A percentile compares a stretch with the other conserved stretches of the same genome.
Evolutionary conservation across 192 early-diverging fungal genomes (phyloP).

Genomic region (Podila clonocystis): DNA sequence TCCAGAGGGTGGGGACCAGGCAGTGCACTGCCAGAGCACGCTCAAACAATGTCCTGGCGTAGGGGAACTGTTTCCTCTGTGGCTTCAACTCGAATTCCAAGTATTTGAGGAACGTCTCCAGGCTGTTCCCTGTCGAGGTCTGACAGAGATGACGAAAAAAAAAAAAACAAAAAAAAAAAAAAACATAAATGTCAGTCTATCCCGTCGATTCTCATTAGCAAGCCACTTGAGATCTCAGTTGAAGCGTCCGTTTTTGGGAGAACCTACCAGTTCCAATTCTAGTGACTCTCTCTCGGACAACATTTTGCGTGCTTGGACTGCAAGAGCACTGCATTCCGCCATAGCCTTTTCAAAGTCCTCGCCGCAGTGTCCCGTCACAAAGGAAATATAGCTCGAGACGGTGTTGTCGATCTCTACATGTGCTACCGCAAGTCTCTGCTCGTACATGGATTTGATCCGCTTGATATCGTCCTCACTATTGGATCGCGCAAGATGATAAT

Average conservation of each 20-base stretch:
- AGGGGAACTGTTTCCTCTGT: constrained; percentile 24
- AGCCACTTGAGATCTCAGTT: not conserved
- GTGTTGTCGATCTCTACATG: constrained; percentile 66
- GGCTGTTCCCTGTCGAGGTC: constrained; percentile 21
- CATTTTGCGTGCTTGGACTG: constrained; percentile 50
- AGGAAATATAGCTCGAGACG: constrained; percentile 68
- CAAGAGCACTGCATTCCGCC: constrained; percentile 56
- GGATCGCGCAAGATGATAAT: not conserved
- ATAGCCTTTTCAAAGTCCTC: constrained; percentile 66
- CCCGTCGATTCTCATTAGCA: not conserved
- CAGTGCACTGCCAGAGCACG: constrained; percentile 70
- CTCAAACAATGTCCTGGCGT: constrained; percentile 69
- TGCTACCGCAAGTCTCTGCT: constrained; percentile 17
- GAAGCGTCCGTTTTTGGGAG: no score
- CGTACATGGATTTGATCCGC: constrained; percentile 30
- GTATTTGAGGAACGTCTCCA: constrained; percentile 65
- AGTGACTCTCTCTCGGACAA: constrained; percentile 56
- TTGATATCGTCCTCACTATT: constrained; percentile 21
- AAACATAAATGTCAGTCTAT: not conserved
- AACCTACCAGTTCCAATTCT: constrained; percentile 64
- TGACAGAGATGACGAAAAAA: constrained; percentile 12
- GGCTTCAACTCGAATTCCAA: constrained; percentile 59
- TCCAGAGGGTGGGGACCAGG: constrained; percentile 70
- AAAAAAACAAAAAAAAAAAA: no score
- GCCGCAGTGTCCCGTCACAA: constrained; percentile 64